These are phyloP conservation scores for Solanum commersonii DNA, from an alignment of 257 asterid genomes.

Conservation along the genomic window DNA sequence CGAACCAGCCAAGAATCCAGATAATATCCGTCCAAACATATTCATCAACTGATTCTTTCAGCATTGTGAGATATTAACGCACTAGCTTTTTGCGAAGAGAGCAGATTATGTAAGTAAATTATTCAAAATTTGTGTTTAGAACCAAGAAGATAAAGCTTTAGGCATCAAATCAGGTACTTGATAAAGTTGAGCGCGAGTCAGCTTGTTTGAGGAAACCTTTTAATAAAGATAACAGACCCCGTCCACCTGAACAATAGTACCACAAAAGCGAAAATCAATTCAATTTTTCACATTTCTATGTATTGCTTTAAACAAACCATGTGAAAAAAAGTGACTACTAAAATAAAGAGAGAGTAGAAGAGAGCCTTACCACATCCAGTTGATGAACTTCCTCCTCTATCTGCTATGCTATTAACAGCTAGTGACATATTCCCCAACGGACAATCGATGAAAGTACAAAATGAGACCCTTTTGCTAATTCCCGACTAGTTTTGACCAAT, in stretches of 20 bases:
- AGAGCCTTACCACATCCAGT: not conserved
- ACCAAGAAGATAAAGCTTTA: not conserved
- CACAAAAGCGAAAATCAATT: not conserved
- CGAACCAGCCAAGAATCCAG: not conserved
- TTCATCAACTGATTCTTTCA: not conserved
- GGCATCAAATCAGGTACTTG: not conserved
- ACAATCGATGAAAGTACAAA: not conserved
- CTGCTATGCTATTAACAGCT: not conserved
- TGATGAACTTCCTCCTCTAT: not conserved
- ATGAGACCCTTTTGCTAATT: not conserved
- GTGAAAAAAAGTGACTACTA: not conserved
- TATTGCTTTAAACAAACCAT: not conserved
- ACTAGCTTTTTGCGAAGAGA: not conserved
- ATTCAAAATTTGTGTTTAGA: not conserved
- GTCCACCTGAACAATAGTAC: not conserved
- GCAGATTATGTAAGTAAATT: not conserved
- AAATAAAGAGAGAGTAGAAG: not conserved
- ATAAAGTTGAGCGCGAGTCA: not conserved
- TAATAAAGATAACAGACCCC: not conserved
- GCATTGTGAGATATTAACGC: not conserved
- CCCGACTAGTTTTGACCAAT: not conserved
- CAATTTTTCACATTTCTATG: not conserved
- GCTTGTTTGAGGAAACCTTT: not conserved
- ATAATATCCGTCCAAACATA: not conserved
- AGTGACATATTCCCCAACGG: slow-evolving; percentile 16